Conservation (phyloP, 2,329 filamentous ascomycete genomes). For the Sporothrix inflata region DNA sequence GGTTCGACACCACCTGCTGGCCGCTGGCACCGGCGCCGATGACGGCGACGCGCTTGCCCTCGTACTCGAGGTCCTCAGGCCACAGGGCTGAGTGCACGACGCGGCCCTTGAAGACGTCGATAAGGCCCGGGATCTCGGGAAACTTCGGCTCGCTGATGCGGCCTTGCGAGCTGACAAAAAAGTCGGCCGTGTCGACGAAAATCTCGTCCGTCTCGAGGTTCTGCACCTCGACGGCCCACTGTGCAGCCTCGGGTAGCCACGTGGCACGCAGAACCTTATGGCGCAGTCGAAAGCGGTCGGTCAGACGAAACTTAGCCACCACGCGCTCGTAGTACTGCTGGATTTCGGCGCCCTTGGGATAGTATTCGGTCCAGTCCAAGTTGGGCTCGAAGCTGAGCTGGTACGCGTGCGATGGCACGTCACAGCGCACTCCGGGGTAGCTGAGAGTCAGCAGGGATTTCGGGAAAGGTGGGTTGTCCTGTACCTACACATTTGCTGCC, state of each 20-base stretch:
- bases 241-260: constrained; percentile 27
- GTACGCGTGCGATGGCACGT: constrained; percentile 20
- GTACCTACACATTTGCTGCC: too few relatives aligned
- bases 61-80: constrained; percentile 24
- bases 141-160: too few relatives aligned
- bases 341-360: constrained; percentile 34
- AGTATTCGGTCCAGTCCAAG: constrained; percentile 33
- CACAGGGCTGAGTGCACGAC: constrained; percentile 31
- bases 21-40: constrained; percentile 40
- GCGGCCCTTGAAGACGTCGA: constrained; percentile 23
- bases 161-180: too few relatives aligned
- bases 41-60: constrained; percentile 37
- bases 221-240: too few relatives aligned
- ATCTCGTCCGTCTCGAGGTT: too few relatives aligned
- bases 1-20: constrained; percentile 39
- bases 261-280: constrained; percentile 31
- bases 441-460: background rate
- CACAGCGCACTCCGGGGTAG: constrained; percentile 33
- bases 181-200: too few relatives aligned
- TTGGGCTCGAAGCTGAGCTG: constrained; percentile 34
- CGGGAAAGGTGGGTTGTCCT: too few relatives aligned
- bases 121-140: constrained; percentile 28
- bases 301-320: constrained; percentile 23
- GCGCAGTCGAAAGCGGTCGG: background rate
- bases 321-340: constrained; percentile 33